Evolutionary conservation across 768 basidiomycete species (phyloP).

Genomic region (Boletellus ananiceps): DNA sequence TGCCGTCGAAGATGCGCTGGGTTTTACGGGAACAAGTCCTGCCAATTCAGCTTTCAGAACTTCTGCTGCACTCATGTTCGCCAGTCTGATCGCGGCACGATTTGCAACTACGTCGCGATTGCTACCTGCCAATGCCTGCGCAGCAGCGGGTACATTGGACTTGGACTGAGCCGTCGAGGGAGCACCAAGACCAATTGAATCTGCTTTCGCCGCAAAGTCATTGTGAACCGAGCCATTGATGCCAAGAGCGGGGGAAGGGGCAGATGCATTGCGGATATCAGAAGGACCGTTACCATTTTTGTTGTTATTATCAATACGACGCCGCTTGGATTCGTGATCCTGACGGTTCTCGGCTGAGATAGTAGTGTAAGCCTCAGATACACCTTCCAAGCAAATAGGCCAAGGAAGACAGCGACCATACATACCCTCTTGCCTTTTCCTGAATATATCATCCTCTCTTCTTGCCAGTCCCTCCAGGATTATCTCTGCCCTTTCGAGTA

Average conservation of each 20-base stretch:
- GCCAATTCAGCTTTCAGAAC: slow-evolving; percentile 87
- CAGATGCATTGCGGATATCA: slow-evolving; percentile 28
- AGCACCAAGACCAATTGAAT: slow-evolving; percentile 73
- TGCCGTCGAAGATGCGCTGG: slow-evolving; percentile 24
- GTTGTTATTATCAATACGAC: slow-evolving; percentile 51
- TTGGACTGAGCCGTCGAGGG: slow-evolving; percentile 54
- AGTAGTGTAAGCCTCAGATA: slow-evolving; percentile 9
- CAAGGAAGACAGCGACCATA: slow-evolving; percentile 22
- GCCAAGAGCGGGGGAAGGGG: slow-evolving; percentile 29
- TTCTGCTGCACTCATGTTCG: slow-evolving; percentile 95
- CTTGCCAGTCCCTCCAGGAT: slow-evolving; percentile 94
- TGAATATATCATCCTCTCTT: slow-evolving; percentile 94
- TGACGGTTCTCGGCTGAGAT: slow-evolving; percentile 86
- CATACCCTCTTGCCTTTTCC: slow-evolving; percentile 86
- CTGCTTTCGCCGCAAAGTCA: slow-evolving; percentile 71
- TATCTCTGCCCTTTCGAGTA: slow-evolving; percentile 82
- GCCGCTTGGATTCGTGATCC: slow-evolving; percentile 85
- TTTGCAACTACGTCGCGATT: slow-evolving; percentile 90
- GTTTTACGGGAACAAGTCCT: slow-evolving; percentile 42
- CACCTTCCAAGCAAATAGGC: not conserved
- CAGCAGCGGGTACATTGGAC: slow-evolving; percentile 53
- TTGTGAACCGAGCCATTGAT: slow-evolving; percentile 37
- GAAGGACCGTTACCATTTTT: slow-evolving; percentile 42
- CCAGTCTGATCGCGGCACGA: slow-evolving; percentile 86
- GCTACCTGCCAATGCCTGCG: slow-evolving; percentile 76